A percentile compares a stretch with the other conserved stretches of the same genome.
These are phyloP conservation scores for Exophiala sp. DNA, from an alignment of 2,329 filamentous ascomycete species.

Conservation along the genomic window DNA sequence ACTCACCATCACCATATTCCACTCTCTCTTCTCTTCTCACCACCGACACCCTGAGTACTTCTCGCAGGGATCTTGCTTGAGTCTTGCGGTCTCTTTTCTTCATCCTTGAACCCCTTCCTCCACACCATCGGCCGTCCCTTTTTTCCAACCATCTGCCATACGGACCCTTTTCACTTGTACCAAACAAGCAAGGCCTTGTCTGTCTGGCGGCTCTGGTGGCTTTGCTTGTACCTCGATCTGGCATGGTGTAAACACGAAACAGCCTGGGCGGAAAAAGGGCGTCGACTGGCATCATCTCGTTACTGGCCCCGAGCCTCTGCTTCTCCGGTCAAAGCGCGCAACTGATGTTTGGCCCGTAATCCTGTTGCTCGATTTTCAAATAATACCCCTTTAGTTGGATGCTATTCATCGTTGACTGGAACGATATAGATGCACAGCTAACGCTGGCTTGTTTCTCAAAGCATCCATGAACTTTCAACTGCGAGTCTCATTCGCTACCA, in stretches of 20 bases:
- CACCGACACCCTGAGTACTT: not conserved
- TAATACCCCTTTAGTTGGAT: too few species aligned
- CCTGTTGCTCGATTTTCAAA: too few species aligned
- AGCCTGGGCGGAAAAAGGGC: not conserved
- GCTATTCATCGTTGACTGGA: not conserved
- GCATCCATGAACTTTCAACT: too few species aligned
- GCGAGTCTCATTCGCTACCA: too few species aligned
- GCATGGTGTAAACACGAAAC: slow-evolving; percentile 15
- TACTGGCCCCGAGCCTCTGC: too few species aligned
- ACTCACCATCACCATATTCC: not conserved
- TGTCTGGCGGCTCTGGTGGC: not conserved
- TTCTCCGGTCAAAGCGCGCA: too few species aligned
- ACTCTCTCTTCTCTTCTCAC: not conserved
- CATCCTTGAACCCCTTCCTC: not conserved
- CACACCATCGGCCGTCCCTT: not conserved
- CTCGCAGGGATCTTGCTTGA: not conserved
- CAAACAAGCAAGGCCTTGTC: slow-evolving; percentile 6
- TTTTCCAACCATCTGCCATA: not conserved
- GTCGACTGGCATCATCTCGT: not conserved
- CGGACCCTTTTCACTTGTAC: slow-evolving; percentile 6
- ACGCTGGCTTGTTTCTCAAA: not conserved
- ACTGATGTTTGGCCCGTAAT: too few species aligned
- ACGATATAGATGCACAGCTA: not conserved
- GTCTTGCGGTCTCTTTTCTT: not conserved
- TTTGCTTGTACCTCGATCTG: slow-evolving; percentile 11